Conservation (phyloP, 768 basidiomycete species). For the Tricholoma terreum region DNA sequence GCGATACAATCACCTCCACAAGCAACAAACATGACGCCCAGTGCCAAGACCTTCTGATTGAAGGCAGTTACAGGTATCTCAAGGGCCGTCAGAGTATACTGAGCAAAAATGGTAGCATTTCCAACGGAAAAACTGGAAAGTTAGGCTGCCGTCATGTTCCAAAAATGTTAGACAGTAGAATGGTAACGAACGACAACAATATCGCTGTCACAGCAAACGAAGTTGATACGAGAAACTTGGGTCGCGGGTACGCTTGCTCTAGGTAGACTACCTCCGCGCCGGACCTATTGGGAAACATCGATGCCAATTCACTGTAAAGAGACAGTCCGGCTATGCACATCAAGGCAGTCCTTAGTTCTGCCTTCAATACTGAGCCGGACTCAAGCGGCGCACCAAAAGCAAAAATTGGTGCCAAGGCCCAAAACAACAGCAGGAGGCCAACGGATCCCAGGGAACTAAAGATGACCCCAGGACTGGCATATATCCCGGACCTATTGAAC, state of each 20-base stretch:
- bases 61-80: constrained; percentile 26
- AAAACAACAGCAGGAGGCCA: constrained; percentile 29
- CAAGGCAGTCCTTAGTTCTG: background rate
- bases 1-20: constrained; percentile 13
- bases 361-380: background rate
- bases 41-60: constrained; percentile 25
- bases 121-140: constrained; percentile 27
- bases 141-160: background rate
- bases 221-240: constrained; percentile 41
- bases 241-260: constrained; percentile 43
- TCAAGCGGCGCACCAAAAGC: constrained; percentile 25
- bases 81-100: constrained; percentile 34
- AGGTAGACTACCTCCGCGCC: constrained; percentile 50
- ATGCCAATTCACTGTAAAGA: constrained; percentile 42
- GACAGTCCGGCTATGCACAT: constrained; percentile 28
- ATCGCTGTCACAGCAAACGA: constrained; percentile 39
- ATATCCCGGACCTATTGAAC: constrained; percentile 31
- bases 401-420: constrained; percentile 31
- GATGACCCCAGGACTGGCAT: constrained; percentile 33
- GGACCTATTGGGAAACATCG: constrained; percentile 46
- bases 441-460: constrained; percentile 36
- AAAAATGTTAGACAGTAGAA: background rate
- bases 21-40: constrained; percentile 23
- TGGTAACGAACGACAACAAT: constrained; percentile 29
- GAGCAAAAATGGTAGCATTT: constrained; percentile 36